These are phyloP conservation scores for Backusella mclennaniae DNA, from an alignment of 192 early-diverging fungal species.

Conservation along the genomic window DNA sequence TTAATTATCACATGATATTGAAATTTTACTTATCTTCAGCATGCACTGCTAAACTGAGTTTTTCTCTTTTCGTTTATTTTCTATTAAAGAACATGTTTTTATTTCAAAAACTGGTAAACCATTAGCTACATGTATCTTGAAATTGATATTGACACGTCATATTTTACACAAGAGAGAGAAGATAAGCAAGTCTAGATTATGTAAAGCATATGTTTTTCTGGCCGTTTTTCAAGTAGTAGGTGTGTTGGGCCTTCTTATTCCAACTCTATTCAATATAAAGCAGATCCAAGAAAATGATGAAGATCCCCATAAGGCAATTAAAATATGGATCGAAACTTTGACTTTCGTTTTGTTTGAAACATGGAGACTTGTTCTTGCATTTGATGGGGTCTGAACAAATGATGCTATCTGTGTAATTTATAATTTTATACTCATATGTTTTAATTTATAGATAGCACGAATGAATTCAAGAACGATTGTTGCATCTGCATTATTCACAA, in stretches of 20 bases:
- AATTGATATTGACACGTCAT: background rate
- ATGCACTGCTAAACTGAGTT: background rate
- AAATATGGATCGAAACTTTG: background rate
- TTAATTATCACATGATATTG: background rate
- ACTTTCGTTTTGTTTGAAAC: background rate
- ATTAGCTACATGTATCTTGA: background rate
- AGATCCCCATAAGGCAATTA: background rate
- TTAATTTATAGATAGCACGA: background rate
- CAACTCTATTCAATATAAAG: conserved; percentile 1
- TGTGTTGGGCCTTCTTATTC: background rate
- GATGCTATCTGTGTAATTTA: background rate
- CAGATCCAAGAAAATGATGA: background rate
- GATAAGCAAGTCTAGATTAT: background rate
- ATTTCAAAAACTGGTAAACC: background rate
- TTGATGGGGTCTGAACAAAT: background rate
- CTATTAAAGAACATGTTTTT: background rate
- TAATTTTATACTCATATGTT: background rate
- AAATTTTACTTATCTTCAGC: background rate
- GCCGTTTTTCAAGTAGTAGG: background rate
- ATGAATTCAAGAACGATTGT: conserved; percentile 4
- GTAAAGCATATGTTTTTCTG: background rate
- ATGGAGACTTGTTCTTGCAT: background rate
- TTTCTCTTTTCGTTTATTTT: background rate
- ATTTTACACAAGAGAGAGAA: background rate
- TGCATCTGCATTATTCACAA: background rate